A percentile compares a stretch with the other conserved stretches of the same genome.
phyloP scores from a whole-genome alignment of 768 basidiomycete species.

The Gloeopeniophorella convolvens region DNA sequence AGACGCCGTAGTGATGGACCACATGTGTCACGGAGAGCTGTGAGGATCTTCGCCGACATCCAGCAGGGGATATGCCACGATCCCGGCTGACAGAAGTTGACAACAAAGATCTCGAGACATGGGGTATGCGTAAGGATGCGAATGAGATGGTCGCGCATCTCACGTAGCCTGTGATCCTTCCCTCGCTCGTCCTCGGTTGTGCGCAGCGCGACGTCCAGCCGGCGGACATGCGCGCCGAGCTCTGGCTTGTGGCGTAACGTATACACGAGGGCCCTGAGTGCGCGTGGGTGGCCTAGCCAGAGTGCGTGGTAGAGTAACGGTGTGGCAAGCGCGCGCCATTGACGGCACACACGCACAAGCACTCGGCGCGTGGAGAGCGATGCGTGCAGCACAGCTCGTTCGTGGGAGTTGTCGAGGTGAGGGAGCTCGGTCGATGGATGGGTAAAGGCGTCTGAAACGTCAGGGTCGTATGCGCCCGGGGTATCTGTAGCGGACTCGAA shows the following conservation, averaged over 20 bases:
- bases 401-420: neutral
- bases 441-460: neutral
- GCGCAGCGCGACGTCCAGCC: constrained; percentile 6
- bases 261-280: neutral
- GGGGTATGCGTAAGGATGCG: too few relatives aligned
- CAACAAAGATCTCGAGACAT: too few relatives aligned
- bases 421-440: too few relatives aligned
- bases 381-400: neutral
- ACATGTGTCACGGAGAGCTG: too few relatives aligned
- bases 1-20: too few relatives aligned
- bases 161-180: too few relatives aligned
- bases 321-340: constrained; percentile 1
- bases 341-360: constrained; percentile 4
- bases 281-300: neutral
- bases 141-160: too few relatives aligned
- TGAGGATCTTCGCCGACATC: too few relatives aligned
- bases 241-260: neutral
- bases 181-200: too few relatives aligned
- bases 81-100: too few relatives aligned
- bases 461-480: neutral
- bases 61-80: too few relatives aligned
- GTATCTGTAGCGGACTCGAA: neutral
- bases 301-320: constrained; percentile 4
- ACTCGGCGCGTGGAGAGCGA: neutral
- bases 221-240: neutral